These are phyloP conservation scores for Aureobasidium vineae DNA, from an alignment of 2,329 filamentous ascomycete species.

Conservation along the genomic window DNA sequence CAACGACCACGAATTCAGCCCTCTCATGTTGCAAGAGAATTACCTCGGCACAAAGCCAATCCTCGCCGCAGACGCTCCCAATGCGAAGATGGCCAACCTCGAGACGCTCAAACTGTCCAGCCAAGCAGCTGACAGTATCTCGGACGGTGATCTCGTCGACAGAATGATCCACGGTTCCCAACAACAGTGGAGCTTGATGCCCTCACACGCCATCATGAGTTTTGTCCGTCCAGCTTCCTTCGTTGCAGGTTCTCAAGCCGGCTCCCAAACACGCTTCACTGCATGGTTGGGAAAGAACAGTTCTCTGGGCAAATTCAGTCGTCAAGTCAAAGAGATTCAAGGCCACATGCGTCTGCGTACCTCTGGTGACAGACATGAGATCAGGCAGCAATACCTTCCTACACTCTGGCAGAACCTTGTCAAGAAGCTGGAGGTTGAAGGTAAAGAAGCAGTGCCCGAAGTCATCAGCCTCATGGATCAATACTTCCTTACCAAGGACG, in stretches of 20 bases:
- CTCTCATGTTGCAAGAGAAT: constrained; percentile 97
- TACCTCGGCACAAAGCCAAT: constrained; percentile 83
- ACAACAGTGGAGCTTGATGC: constrained; percentile 98
- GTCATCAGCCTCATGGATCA: constrained; percentile 96
- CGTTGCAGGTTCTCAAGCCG: constrained; percentile 70
- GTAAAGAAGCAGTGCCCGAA: constrained; percentile 75
- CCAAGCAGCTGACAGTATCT: constrained; percentile 90
- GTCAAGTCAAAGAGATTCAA: constrained; percentile 89
- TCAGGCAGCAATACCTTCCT: constrained; percentile 91
- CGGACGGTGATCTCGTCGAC: constrained; percentile 92
- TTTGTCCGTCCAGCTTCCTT: constrained; percentile 90
- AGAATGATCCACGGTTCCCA: constrained; percentile 98
- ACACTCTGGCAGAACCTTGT: constrained; percentile 80
- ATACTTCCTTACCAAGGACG: constrained; percentile 91
- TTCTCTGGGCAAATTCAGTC: constrained; percentile 70
- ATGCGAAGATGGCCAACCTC: constrained; percentile 64
- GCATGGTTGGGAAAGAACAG: constrained; percentile 95
- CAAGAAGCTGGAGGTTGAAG: constrained; percentile 69
- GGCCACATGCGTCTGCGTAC: constrained; percentile 92
- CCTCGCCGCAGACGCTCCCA: constrained; percentile 54
- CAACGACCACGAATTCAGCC: constrained; percentile 98
- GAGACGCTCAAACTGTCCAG: constrained; percentile 85
- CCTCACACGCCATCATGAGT: constrained; percentile 90
- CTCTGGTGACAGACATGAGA: constrained; percentile 87
- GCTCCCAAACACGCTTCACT: constrained; percentile 71